Evolutionary conservation across 331 rosid genomes (phyloP).

Genomic region (Acacia concinna): DNA sequence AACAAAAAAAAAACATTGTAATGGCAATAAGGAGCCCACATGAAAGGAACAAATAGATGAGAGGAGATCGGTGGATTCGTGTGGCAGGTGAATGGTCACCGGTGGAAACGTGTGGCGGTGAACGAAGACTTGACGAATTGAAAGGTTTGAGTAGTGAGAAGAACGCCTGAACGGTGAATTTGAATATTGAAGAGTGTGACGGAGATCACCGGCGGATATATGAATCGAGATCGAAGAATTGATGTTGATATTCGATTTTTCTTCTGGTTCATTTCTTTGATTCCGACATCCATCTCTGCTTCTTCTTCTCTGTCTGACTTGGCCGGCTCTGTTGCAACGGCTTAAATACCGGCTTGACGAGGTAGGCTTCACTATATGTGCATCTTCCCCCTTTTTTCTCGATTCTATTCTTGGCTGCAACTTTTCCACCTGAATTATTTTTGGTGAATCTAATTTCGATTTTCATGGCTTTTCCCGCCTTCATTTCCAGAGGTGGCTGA

Average conservation of each 20-base stretch:
- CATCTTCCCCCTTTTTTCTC: constrained; percentile 46
- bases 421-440: constrained; percentile 41
- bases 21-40: background rate
- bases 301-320: background rate
- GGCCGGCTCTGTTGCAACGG: background rate
- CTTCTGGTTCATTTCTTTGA: too few relatives aligned
- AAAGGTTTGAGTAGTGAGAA: background rate
- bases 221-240: background rate
- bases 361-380: constrained; percentile 64
- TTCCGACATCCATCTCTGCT: background rate
- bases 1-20: background rate
- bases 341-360: constrained; percentile 31
- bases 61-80: background rate
- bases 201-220: background rate
- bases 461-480: constrained; percentile 16
- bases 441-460: constrained; percentile 28
- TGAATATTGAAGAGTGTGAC: background rate
- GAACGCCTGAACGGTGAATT: background rate
- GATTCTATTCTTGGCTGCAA: constrained; percentile 49
- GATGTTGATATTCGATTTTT: too few relatives aligned
- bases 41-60: too few relatives aligned
- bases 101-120: background rate
- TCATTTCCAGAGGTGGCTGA: background rate
- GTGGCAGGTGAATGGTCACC: background rate
- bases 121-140: background rate